phyloP scores from a whole-genome alignment of 108 stramenopile genomes.

The Mayamaea pseudoterrestris region DNA sequence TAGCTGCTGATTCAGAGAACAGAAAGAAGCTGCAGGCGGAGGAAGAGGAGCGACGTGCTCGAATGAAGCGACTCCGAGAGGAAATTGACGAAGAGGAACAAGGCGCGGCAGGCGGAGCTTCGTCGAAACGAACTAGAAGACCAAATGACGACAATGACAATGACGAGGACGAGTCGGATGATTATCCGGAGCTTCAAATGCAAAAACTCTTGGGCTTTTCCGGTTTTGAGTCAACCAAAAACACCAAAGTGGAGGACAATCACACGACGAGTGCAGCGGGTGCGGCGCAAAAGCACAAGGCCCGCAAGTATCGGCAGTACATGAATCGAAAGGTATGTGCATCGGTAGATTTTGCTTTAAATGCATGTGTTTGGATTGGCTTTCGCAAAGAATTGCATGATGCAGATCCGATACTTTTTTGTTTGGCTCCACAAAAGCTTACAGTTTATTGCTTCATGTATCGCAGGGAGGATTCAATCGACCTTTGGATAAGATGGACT shows the following conservation, averaged over 20 bases:
- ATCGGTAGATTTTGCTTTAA: too few relatives aligned
- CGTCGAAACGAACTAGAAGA: too few relatives aligned
- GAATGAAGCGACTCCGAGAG: conserved; percentile 71
- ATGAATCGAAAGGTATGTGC: conserved; percentile 97
- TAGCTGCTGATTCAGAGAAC: too few relatives aligned
- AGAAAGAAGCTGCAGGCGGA: too few relatives aligned
- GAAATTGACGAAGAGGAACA: conserved; percentile 43
- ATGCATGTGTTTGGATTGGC: conserved; percentile 4
- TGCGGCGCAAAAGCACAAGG: conserved; percentile 83
- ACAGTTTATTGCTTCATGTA: too few relatives aligned
- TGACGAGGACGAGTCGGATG: too few relatives aligned
- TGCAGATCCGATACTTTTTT: background rate
- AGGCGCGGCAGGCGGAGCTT: too few relatives aligned
- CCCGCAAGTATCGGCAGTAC: conserved; percentile 94
- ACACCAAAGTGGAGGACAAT: conserved; percentile 85
- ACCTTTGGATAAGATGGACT: conserved; percentile 84
- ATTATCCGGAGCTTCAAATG: conserved; percentile 91
- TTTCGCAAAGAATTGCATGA: background rate
- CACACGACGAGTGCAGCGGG: conserved; percentile 80
- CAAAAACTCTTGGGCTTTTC: conserved; percentile 75
- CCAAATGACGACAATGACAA: too few relatives aligned
- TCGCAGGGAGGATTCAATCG: conserved; percentile 90
- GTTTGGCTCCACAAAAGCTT: too few relatives aligned
- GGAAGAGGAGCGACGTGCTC: conserved; percentile 24
- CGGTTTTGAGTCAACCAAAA: conserved; percentile 91